Percentiles rank a stretch among this genome's conserved stretches.
These are phyloP conservation scores for Geotrichum phurueaensis DNA, from an alignment of 1,139 yeast genomes.

Conservation along the genomic window DNA sequence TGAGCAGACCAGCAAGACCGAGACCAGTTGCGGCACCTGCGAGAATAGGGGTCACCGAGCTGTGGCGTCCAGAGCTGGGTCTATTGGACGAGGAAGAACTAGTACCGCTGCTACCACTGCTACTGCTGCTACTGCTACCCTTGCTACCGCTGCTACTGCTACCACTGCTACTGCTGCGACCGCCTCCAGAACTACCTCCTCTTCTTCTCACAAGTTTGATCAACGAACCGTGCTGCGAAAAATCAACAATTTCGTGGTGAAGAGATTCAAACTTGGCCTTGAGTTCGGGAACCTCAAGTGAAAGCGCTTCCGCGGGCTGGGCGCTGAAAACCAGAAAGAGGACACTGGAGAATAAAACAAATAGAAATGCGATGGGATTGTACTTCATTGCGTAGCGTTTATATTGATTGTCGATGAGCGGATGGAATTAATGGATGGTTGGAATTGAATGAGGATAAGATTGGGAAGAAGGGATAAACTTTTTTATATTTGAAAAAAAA, in stretches of 20 bases:
- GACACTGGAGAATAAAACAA: background rate
- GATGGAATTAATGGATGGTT: background rate
- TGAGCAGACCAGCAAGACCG: constrained; percentile 21
- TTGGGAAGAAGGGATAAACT: background rate
- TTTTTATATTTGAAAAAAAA: background rate
- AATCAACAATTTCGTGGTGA: background rate
- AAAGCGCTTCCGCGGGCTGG: background rate
- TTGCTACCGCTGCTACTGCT: constrained; percentile 1
- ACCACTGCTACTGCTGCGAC: constrained; percentile 4
- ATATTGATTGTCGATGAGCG: background rate
- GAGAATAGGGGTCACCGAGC: constrained; percentile 20
- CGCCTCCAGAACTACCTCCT: constrained; percentile 9
- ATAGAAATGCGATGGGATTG: background rate
- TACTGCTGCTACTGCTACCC: constrained; percentile 7
- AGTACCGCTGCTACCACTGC: constrained; percentile 7
- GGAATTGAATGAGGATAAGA: background rate
- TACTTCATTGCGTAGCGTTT: background rate
- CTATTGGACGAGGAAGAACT: constrained; percentile 6
- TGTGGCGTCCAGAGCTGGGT: constrained; percentile 5
- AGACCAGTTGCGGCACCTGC: constrained; percentile 26
- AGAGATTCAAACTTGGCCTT: background rate
- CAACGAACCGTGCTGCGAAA: background rate
- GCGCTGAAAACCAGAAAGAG: background rate
- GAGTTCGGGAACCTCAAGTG: constrained; percentile 4
- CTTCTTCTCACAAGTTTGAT: constrained; percentile 11